Evolutionary conservation across 768 basidiomycete genomes (phyloP), one percentile per base, ranked within the genome.

Genomic region (Tylopilus balloui): DNA sequence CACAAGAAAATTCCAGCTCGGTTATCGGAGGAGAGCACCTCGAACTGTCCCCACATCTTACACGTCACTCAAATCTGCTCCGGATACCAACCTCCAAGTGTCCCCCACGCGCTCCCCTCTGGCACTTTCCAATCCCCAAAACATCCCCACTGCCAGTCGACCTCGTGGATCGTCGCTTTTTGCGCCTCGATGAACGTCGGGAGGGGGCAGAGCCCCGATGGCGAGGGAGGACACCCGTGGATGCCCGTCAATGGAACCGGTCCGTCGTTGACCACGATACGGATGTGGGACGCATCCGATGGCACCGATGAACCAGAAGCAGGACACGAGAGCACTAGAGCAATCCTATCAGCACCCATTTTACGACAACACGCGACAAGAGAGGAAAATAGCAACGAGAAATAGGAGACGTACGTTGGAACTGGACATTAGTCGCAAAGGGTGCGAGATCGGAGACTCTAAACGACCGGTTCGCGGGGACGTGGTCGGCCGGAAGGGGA

Each of bases 211-310:
- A 91, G 73, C 8, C 92, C 92, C 3, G 66, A 60, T 1, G 54
- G 8, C 6, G 60, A 63, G 46, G 89, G 79, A 0, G 79, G 81
- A 58, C 92, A 95, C 6, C 86, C 88, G 13, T 73, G 73, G 54
- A 94, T 78, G 10, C 85, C 81, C 0, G 83, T 87, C 19, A 94
- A 76, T 5, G 92, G 92, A 0, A 81, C 82, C 2, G 88, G 84
- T 0, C 83, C 92, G 59, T 96, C 92, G 69, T 95, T 94, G 64
- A 94, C 78, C 53, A 94, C 82, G 57, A 92, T 73, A 4, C 92
- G 81, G 53, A 94, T 87, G 54, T 91, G 82, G 3, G 56, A 12
- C 70, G 75, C 25, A 12, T 54, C 69, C 68, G 19, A 35, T 21
- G 17, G 25, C 20, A n/a, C 47, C 1, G 45, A 17, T 4, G 34